Conservation (phyloP, 176 grass and related monocot genomes). For the Triticum turgidum region DNA sequence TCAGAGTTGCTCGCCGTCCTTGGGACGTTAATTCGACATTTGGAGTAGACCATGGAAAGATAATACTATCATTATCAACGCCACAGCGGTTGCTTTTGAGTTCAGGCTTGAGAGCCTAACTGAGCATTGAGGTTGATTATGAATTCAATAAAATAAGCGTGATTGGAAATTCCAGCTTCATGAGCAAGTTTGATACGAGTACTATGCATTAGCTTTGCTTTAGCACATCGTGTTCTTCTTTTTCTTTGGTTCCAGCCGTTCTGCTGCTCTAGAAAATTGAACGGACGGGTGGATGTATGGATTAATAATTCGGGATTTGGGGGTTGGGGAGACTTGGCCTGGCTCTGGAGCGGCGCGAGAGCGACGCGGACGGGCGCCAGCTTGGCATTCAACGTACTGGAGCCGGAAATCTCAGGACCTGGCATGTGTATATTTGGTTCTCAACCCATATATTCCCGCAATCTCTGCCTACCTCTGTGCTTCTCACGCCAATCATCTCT, state of each 20-base stretch:
- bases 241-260: too few species aligned
- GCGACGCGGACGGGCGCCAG: constrained; percentile 16
- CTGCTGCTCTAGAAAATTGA: neutral
- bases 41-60: neutral
- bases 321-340: neutral
- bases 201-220: neutral
- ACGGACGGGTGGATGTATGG: neutral
- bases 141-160: neutral
- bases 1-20: neutral
- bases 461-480: constrained; percentile 14
- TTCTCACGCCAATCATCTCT: constrained; percentile 9
- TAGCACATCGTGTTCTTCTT: neutral
- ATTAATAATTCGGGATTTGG: neutral
- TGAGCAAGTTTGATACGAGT: too few species aligned
- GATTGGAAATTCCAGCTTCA: neutral
- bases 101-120: neutral
- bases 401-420: constrained; percentile 6
- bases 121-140: too few species aligned
- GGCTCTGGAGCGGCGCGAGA: neutral
- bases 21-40: neutral
- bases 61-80: too few species aligned
- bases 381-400: constrained; percentile 21
- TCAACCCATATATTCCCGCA: constrained; percentile 11
- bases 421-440: neutral
- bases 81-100: too few species aligned